Evolutionary conservation across 192 early-diverging fungal genomes (phyloP).

Genomic region (Umbelopsis vinacea): DNA sequence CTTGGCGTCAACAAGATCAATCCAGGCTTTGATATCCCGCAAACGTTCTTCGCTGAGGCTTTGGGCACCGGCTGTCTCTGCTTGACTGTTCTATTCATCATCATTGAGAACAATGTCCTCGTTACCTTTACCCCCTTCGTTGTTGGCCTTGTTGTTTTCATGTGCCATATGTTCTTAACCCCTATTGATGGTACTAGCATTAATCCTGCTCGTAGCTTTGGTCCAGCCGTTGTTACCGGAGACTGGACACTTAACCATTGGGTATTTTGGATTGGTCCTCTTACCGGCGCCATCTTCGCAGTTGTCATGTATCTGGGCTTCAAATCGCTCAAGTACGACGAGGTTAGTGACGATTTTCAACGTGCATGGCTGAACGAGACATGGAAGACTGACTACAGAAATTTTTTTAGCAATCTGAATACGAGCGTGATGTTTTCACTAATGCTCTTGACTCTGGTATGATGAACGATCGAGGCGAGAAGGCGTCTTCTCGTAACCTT

Average conservation of each 20-base stretch:
- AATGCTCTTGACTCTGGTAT: background rate
- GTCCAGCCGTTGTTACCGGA: conserved; percentile 54
- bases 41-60: conserved; percentile 26
- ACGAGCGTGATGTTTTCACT: background rate
- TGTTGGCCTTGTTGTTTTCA: conserved; percentile 19
- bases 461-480: background rate
- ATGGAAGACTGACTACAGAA: background rate
- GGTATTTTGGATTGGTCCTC: conserved; percentile 69
- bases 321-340: conserved; percentile 9
- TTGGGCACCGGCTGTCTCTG: conserved; percentile 14
- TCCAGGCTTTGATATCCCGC: conserved; percentile 26
- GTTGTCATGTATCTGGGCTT: conserved; percentile 17
- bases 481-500: no score
- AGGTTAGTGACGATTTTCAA: background rate
- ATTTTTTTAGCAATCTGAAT: conserved; percentile 6
- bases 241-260: conserved; percentile 54
- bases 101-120: conserved; percentile 24
- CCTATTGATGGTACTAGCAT: conserved; percentile 53
- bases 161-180: conserved; percentile 26
- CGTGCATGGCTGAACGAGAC: background rate
- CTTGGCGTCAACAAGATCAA: conserved; percentile 44
- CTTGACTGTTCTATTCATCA: conserved; percentile 24
- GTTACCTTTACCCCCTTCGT: conserved; percentile 19
- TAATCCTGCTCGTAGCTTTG: conserved; percentile 73
- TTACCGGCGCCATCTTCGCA: conserved; percentile 50